These are phyloP conservation scores for Asterophora lycoperdoides DNA, from an alignment of 768 basidiomycete species.

Conservation along the genomic window DNA sequence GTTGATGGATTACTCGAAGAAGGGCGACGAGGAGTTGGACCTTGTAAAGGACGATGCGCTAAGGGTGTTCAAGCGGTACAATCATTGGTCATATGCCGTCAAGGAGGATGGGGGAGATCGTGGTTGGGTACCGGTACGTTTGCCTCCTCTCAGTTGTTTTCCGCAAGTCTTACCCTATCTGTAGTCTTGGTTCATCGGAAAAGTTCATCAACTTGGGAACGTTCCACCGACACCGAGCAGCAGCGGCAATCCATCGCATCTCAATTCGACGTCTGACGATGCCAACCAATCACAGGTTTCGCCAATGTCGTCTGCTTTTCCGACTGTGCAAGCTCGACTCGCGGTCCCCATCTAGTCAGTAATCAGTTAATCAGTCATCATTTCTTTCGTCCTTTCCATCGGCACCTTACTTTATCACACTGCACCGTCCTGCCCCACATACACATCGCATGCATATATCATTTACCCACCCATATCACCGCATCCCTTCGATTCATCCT, in stretches of 20 bases:
- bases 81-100: slow-evolving; percentile 96
- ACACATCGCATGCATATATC: background rate
- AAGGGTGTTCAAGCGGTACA: slow-evolving; percentile 95
- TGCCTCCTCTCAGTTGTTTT: background rate
- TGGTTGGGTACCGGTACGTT: slow-evolving; percentile 89
- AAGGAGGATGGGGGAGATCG: slow-evolving; percentile 91
- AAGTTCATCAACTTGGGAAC: slow-evolving; percentile 56
- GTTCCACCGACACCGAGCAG: slow-evolving; percentile 43
- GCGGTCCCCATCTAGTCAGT: slow-evolving; percentile 21
- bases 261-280: slow-evolving; percentile 30
- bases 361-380: slow-evolving; percentile 1
- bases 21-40: slow-evolving; percentile 89
- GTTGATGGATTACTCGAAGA: slow-evolving; percentile 93
- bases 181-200: slow-evolving; percentile 94
- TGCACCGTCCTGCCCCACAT: background rate
- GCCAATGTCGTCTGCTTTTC: slow-evolving; percentile 84
- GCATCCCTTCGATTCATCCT: too few species aligned
- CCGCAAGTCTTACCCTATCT: slow-evolving; percentile 9
- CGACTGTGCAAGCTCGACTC: slow-evolving; percentile 39
- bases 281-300: slow-evolving; percentile 53
- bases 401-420: too few species aligned
- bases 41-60: slow-evolving; percentile 84
- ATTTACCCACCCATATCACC: background rate
- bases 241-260: slow-evolving; percentile 31
- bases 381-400: background rate